These are phyloP conservation scores for Rhynchosporium graminicola DNA, from an alignment of 2,329 filamentous ascomycete species.

Conservation along the genomic window DNA sequence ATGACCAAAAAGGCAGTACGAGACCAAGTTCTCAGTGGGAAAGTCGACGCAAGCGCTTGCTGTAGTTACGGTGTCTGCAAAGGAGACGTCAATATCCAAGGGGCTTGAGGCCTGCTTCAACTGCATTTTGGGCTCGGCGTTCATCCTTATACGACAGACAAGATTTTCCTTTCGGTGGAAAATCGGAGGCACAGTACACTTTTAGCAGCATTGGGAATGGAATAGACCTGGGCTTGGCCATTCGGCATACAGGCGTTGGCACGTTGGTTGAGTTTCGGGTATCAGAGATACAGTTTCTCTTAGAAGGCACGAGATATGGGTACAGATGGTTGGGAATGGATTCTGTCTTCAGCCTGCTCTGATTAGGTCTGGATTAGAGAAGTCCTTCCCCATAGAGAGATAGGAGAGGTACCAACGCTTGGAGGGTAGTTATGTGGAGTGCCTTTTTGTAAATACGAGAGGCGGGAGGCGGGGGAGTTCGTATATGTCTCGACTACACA, in stretches of 20 bases:
- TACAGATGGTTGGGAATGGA: not conserved
- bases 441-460: conserved; percentile 4
- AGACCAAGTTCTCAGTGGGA: conserved; percentile 34
- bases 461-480: not conserved
- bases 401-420: not conserved
- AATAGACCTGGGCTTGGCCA: not conserved
- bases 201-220: conserved; percentile 3
- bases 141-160: not conserved
- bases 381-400: not conserved
- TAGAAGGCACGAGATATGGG: not conserved
- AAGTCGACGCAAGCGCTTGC: conserved; percentile 33
- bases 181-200: conserved; percentile 3
- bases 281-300: too few species aligned
- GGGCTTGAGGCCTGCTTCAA: conserved; percentile 19
- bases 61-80: conserved; percentile 36
- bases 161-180: not conserved
- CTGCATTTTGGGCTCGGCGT: not conserved
- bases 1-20: conserved; percentile 25
- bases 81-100: conserved; percentile 32
- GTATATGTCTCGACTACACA: not conserved
- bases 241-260: not conserved
- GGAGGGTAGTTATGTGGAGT: not conserved
- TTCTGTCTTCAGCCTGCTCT: not conserved
- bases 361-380: not conserved
- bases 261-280: too few species aligned